Base-by-base conservation (phyloP, 768 basidiomycete species). In the Boletus reticuloceps region DNA sequence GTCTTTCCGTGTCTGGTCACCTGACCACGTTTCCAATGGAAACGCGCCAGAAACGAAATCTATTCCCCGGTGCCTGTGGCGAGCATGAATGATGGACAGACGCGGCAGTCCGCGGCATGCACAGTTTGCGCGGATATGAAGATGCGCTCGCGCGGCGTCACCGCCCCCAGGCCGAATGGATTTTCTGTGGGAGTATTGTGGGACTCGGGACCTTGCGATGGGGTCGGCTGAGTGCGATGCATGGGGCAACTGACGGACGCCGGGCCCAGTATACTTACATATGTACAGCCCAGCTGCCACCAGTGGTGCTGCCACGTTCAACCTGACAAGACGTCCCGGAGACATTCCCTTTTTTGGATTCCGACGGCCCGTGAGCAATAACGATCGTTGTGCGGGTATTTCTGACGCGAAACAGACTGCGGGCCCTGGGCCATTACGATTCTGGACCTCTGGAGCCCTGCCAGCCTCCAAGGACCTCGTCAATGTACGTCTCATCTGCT, bases 61-160 rank as follows among this genome's bases (percentile, higher is more conserved):
- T 50, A 40, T 63, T 56, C 58, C 65, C 64, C 65, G 58, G 69
- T 71, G 61, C 66, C 70, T 61, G 64, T 60, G 68, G 69, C 63
- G 47, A 59, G 46, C 47, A 36, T 55, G 56, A 62, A 55, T 67
- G 69, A 63, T 59, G 64, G 51, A 14, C 61, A 59, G 54, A 50
- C 41, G 6, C 53, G 56, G 63, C 55, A 55, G 55, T 61, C 68
- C 65, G 69, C 67, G 67, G 67, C 57, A 12, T 43, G 58, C 46
- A 51, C 11, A 41, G 59, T 50, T 56, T 62, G 60, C 56, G 67
- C 71, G 69, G 69, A 70, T 58, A 72, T 72, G 70, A 70, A 58
- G 39, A 46, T 53, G 59, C 43, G 55, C 48, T 56, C 37, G 53
- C n/a, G 31, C 49, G 48, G 53, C 53, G 42, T 54, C 62, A 58